These are phyloP conservation scores for Coprinopsis sp. DNA, from an alignment of 768 basidiomycete genomes.

Conservation along the genomic window DNA sequence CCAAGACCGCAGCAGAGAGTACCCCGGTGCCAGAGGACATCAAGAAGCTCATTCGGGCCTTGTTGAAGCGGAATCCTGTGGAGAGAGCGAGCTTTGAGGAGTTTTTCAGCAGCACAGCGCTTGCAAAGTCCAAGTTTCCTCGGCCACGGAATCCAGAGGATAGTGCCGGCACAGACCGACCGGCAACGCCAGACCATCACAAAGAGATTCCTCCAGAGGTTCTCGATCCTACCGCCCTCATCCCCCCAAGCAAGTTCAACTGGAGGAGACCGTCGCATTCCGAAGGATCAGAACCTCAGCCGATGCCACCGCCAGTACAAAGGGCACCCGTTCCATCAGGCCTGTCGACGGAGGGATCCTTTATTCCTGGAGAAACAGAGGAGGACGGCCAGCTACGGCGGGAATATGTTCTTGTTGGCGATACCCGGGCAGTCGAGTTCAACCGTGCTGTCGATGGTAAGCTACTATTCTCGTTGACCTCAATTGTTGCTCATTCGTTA, in stretches of 20 bases:
- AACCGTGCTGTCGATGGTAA: conserved; percentile 87
- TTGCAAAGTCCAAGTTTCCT: conserved; percentile 75
- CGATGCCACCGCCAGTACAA: background rate
- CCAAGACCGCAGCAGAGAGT: conserved; percentile 48
- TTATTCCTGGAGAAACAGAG: conserved; percentile 80
- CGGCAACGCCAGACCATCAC: conserved; percentile 66
- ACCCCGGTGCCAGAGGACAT: conserved; percentile 69
- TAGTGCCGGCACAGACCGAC: conserved; percentile 26
- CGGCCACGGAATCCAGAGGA: conserved; percentile 39
- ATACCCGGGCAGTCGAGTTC: conserved; percentile 86
- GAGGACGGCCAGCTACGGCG: conserved; percentile 74
- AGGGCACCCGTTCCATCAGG: background rate
- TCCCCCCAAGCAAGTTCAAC: conserved; percentile 77
- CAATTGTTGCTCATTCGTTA: conserved; percentile 4
- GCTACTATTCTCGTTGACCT: conserved; percentile 14
- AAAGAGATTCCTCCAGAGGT: conserved; percentile 75
- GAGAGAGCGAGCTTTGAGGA: conserved; percentile 89
- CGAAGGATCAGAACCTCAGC: background rate
- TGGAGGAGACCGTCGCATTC: conserved; percentile 43
- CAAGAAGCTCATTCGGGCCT: conserved; percentile 79
- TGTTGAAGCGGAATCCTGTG: conserved; percentile 78
- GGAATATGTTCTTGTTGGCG: conserved; percentile 94
- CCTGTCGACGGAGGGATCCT: conserved; percentile 56
- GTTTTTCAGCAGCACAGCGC: conserved; percentile 80
- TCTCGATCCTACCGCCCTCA: conserved; percentile 73